These are phyloP conservation scores for Scenedesmus sp. DNA, from an alignment of 163 green algal genomes.

Conservation along the genomic window DNA sequence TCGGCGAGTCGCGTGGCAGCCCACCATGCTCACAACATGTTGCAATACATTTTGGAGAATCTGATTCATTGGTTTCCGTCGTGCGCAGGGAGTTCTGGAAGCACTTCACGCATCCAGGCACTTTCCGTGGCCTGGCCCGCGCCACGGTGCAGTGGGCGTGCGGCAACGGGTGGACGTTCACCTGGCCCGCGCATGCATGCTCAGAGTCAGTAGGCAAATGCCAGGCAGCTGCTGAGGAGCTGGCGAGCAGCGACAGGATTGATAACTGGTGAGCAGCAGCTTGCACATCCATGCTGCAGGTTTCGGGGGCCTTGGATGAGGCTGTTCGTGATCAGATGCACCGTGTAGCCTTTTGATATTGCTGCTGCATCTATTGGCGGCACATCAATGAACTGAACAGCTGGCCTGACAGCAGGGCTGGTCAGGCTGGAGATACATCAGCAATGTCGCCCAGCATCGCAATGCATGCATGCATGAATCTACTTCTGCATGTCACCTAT, in stretches of 20 bases:
- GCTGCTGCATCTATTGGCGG: constrained; percentile 16
- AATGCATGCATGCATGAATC: not conserved
- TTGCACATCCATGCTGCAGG: not conserved
- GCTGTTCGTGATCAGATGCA: not conserved
- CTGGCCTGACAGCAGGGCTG: not conserved
- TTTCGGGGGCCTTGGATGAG: not conserved
- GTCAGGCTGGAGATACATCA: not conserved
- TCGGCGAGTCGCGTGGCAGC: not conserved
- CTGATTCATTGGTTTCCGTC: not conserved
- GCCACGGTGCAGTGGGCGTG: constrained; percentile 57
- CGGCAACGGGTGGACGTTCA: constrained; percentile 57
- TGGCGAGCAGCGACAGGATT: constrained; percentile 4
- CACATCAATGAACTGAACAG: constrained; percentile 38
- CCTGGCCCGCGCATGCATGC: constrained; percentile 52
- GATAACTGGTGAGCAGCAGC: constrained; percentile 49
- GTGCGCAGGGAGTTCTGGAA: constrained; percentile 80
- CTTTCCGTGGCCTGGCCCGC: constrained; percentile 70
- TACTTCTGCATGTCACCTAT: not conserved
- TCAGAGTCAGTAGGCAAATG: not conserved
- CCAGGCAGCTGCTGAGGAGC: not conserved
- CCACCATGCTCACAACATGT: not conserved
- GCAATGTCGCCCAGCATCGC: not conserved
- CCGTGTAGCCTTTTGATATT: not conserved
- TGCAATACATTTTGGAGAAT: not conserved
- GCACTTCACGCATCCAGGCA: constrained; percentile 73